Percentiles rank a stretch among this genome's conserved stretches.
phyloP scores from a whole-genome alignment of 441 rosid genomes.

The Adansonia rubrostipa region DNA sequence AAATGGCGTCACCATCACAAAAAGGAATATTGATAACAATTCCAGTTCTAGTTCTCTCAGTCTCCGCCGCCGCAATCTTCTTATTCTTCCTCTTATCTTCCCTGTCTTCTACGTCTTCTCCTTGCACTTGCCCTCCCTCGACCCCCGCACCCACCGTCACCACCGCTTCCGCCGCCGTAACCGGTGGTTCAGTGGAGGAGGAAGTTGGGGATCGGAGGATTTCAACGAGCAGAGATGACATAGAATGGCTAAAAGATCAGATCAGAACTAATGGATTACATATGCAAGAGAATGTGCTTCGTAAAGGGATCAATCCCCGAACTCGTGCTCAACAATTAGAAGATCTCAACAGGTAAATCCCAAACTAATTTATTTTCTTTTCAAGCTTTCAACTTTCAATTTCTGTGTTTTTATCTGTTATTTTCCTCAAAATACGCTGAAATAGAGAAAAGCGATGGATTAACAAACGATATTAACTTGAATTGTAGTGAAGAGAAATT shows the following conservation, averaged over 20 bases:
- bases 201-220: conserved; percentile 42
- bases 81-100: conserved; percentile 78
- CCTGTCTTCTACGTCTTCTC: conserved; percentile 58
- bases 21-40: conserved; percentile 69
- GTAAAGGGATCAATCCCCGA: conserved; percentile 96
- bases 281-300: conserved; percentile 85
- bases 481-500: background rate
- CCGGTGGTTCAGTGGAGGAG: conserved; percentile 22
- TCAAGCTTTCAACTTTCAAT: background rate
- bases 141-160: conserved; percentile 12
- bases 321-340: conserved; percentile 86
- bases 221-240: conserved; percentile 58
- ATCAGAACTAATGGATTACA: conserved; percentile 85
- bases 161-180: conserved; percentile 18
- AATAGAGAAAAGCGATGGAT: conserved; percentile 2
- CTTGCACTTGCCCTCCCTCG: conserved; percentile 61
- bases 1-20: conserved; percentile 52
- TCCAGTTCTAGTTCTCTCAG: conserved; percentile 67
- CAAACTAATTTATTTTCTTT: background rate
- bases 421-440: background rate
- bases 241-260: conserved; percentile 86
- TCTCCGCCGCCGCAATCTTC: conserved; percentile 61
- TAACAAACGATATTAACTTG: background rate
- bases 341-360: conserved; percentile 73
- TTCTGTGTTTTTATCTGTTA: conserved; percentile 1